Base-by-base conservation (phyloP, 2,329 filamentous ascomycete genomes). In the Fusarium sp. region DNA sequence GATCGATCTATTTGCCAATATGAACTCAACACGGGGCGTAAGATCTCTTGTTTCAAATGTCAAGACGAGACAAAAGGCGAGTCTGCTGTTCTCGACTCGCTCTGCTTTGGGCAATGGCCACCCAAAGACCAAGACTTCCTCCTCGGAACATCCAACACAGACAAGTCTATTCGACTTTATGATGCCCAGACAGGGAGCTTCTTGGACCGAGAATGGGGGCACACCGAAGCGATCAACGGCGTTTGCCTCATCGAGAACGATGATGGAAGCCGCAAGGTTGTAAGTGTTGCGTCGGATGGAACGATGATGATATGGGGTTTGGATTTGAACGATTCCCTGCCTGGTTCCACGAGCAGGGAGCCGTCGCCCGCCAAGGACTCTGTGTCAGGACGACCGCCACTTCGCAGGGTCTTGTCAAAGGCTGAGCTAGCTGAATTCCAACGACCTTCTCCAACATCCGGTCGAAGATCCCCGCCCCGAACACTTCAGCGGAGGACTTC, bases 151-250 rank as follows among this genome's bases (percentile, higher is more conserved):
- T 98, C 95, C 13, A 95, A 95, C 75, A 97, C 94, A 2, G 96
- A 99, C 81, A 99, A 98, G 80, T 98, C 96, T 1, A 92, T 99
- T 62, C 88, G 96, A 39, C 84, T 99, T 20, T 99, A 99, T 77
- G 93, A 97, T 74, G 86, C 90, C 35, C 91, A 92, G 68, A 91
- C 89, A 45, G 95, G 95, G 13, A 83, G 85, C 4, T 91, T 99
- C 63, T 83, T 98, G 33, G 93, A 94, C 55, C 90, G 94, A 44
- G 96, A 98, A 82, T 98, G 94, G 89, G 96, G 96, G 2, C 96
- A 99, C 75, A 97, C 95, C 0, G 95, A 98, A 79, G 93, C 95
- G 13, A 94, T 99, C 71, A 97, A 93, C 56, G 95, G 95, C 67
- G 90, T 97, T 22, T 88, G 92, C 7, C 83, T 98, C 22, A 80